Evolutionary conservation across 108 stramenopile genomes (phyloP), one percentile per base, ranked within the genome.

Genomic region (Epithemia pelagica): DNA sequence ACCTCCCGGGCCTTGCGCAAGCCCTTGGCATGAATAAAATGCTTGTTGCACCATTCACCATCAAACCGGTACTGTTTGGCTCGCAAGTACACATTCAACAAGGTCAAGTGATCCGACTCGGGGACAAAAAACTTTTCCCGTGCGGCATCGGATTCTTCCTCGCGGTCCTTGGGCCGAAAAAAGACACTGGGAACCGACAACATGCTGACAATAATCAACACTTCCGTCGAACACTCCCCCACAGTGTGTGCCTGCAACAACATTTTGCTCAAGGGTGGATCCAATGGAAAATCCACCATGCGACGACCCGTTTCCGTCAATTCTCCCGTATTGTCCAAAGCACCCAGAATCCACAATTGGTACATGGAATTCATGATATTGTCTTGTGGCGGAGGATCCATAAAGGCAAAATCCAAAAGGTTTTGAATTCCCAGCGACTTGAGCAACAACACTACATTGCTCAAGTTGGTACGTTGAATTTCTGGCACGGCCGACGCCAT

Each of bases 51-150:
- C 98, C 98, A 99, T 55, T 87, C 71, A 0, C 92, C 70, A 70
- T 92, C 91, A 80, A 94, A 97, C 56, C 83, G 85, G 77, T 96
- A 91, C 71, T 90, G 89, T 66, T 96, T 92, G 65, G 96, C 96
- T 68, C 92, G 90, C 54, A 87, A 80, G 61, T 94, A 98, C 19
- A 99, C 97, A 75, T 99, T 99, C 65, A 97, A 72, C 19, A 97
- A 71, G 8, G 98, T 99, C 57, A 99, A 73, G 69, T 99, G 98
- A 78, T 99, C 98, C 27, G 86, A 88, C 74, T 99, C 98, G 0
- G 98, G 98, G n/a, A 99, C 97, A 77, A 97, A 97, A 72, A 99
- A 98, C 76, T 97, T 97, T 75, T 99, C 98, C 26, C 97, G 87
- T 2, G 94, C 93, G 8, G 96, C 92, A 83, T 99, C 98, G n/a